Percentiles rank a stretch among this genome's conserved stretches.
phyloP scores from a whole-genome alignment of 331 rosid species.

The Cydonia oblonga region DNA sequence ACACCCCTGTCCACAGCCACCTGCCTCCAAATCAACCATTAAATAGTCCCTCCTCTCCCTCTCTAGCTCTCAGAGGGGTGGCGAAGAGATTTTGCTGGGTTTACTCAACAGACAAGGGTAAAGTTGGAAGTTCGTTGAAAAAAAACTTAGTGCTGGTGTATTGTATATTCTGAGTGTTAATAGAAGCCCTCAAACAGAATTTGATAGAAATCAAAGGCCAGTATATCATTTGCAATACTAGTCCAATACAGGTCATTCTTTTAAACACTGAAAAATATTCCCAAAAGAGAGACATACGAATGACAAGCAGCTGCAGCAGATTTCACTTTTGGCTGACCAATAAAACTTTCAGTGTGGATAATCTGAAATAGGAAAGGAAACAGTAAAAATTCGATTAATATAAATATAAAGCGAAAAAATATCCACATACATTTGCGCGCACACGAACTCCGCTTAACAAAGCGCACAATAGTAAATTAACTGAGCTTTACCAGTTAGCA shows the following conservation, averaged over 20 bases:
- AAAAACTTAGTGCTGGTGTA: neutral
- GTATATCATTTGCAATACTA: neutral
- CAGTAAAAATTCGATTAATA: neutral
- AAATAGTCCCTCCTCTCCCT: neutral
- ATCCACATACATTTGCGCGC: neutral
- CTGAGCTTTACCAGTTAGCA: neutral
- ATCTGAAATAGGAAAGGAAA: slow-evolving; percentile 30
- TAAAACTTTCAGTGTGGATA: slow-evolving; percentile 72
- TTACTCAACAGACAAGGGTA: neutral
- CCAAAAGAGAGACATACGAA: slow-evolving; percentile 36
- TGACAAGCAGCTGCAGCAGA: slow-evolving; percentile 83
- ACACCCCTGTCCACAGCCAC: neutral
- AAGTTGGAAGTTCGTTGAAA: too few relatives aligned
- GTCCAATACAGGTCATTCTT: neutral
- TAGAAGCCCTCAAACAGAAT: neutral
- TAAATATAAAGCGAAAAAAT: neutral
- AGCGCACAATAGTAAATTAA: neutral
- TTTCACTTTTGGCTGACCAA: slow-evolving; percentile 86
- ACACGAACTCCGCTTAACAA: neutral
- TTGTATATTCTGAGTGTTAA: neutral
- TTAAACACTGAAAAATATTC: neutral
- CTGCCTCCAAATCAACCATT: neutral
- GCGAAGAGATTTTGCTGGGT: too few relatives aligned
- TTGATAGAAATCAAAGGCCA: neutral
- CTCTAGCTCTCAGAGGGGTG: neutral